phyloP scores from a whole-genome alignment of 2,329 filamentous ascomycete species.

The Annulohypoxylon truncatum region DNA sequence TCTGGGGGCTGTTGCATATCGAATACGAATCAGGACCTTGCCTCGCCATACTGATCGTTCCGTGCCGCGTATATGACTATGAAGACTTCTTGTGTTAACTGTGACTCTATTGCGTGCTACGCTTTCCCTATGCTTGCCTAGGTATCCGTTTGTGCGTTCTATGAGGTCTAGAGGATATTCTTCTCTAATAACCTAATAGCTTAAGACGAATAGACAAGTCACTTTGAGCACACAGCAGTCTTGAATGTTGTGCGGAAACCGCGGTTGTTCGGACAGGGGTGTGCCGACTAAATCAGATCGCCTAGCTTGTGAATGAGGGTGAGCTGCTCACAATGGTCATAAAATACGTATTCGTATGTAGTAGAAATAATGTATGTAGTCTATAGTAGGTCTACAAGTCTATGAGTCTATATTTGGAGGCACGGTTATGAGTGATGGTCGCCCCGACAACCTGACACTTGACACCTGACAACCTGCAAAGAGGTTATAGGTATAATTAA shows the following conservation, averaged over 20 bases:
- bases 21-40: constrained; percentile 18
- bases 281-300: neutral
- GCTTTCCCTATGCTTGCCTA: neutral
- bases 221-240: too few relatives aligned
- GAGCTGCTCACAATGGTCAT: neutral
- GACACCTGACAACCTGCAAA: too few relatives aligned
- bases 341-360: neutral
- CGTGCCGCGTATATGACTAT: neutral
- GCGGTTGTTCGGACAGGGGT: neutral
- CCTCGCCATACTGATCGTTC: neutral
- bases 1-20: neutral
- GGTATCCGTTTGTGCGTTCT: neutral
- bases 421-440: too few relatives aligned
- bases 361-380: too few relatives aligned
- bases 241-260: neutral
- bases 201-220: too few relatives aligned
- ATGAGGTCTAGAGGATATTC: neutral
- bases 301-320: neutral
- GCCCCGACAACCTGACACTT: too few relatives aligned
- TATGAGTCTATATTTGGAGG: too few relatives aligned
- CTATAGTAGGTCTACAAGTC: neutral
- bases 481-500: too few relatives aligned
- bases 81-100: neutral
- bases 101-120: neutral
- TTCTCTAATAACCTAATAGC: too few relatives aligned